These are phyloP conservation scores for Pseudonitzschia pungens DNA, from an alignment of 108 stramenopile genomes.

Conservation along the genomic window DNA sequence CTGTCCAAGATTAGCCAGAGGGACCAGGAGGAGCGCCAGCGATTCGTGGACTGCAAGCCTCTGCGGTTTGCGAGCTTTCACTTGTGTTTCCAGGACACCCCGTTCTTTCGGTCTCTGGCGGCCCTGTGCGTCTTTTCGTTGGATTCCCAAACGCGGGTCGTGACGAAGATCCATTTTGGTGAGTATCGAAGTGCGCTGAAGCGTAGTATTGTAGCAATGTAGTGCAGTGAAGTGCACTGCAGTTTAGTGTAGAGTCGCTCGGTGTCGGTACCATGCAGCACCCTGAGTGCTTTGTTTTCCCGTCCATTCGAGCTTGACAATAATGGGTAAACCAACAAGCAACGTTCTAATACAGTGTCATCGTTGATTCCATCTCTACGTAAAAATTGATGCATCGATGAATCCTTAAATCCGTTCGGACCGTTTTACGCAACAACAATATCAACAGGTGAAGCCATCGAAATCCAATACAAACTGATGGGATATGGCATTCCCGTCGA, in stretches of 20 bases:
- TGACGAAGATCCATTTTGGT: not conserved
- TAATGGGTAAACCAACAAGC: too few species aligned
- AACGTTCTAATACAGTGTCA: too few species aligned
- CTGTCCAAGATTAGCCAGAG: not conserved
- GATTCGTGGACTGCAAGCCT: not conserved
- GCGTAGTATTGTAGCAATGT: too few species aligned
- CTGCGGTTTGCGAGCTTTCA: not conserved
- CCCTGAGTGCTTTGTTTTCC: too few species aligned
- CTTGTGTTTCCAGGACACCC: not conserved
- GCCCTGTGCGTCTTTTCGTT: not conserved
- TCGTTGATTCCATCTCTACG: too few species aligned
- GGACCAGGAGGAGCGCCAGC: not conserved
- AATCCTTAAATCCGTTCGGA: not conserved
- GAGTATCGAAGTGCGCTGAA: too few species aligned
- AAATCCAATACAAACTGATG: constrained; percentile 10
- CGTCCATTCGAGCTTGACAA: too few species aligned
- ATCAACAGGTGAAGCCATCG: not conserved
- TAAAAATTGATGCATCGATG: too few species aligned
- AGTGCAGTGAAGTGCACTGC: too few species aligned
- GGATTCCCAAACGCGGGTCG: not conserved
- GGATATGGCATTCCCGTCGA: constrained; percentile 25
- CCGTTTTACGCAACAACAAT: not conserved
- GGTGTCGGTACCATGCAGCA: too few species aligned
- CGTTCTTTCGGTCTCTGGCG: not conserved
- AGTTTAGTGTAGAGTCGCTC: too few species aligned